These are phyloP conservation scores for Colletotrichum trifolii DNA, from an alignment of 2,329 filamentous ascomycete species.

Conservation along the genomic window DNA sequence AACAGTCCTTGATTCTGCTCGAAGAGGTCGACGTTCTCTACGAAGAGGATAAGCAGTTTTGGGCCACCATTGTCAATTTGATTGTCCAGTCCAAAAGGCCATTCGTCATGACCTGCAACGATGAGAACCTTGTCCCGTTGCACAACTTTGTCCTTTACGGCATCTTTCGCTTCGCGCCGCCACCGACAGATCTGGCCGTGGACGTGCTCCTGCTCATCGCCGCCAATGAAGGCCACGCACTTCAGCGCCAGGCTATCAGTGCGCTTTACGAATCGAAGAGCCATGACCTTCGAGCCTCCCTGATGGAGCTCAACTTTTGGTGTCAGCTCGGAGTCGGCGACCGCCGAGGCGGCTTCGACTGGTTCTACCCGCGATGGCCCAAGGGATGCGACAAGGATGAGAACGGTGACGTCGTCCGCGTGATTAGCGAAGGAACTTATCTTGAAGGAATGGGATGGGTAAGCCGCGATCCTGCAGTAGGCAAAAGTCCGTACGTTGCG, in stretches of 20 bases:
- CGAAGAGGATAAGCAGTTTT: constrained; percentile 96
- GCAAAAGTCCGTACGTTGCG: constrained; percentile 50
- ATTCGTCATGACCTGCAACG: constrained; percentile 94
- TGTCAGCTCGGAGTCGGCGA: constrained; percentile 96
- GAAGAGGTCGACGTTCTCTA: constrained; percentile 96
- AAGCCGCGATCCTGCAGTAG: constrained; percentile 66
- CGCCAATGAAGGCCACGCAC: constrained; percentile 87
- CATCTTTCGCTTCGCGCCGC: constrained; percentile 79
- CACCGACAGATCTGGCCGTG: constrained; percentile 74
- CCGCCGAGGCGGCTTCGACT: constrained; percentile 86
- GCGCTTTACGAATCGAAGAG: constrained; percentile 76
- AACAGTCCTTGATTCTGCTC: constrained; percentile 92
- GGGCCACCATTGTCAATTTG: constrained; percentile 81
- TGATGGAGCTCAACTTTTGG: constrained; percentile 93
- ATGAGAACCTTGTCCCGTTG: constrained; percentile 84
- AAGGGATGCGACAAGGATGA: constrained; percentile 75
- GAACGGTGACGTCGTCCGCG: constrained; percentile 75
- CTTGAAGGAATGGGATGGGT: constrained; percentile 81
- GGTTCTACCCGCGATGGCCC: constrained; percentile 86
- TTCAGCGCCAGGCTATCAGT: constrained; percentile 74
- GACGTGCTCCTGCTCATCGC: constrained; percentile 87
- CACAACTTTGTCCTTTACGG: constrained; percentile 83
- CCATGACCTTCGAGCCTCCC: constrained; percentile 80
- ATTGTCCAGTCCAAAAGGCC: constrained; percentile 89
- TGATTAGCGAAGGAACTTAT: constrained; percentile 86